Evolutionary conservation across 148 eudicot species (phyloP).

Genomic region (Rhododendron ferrugineum): DNA sequence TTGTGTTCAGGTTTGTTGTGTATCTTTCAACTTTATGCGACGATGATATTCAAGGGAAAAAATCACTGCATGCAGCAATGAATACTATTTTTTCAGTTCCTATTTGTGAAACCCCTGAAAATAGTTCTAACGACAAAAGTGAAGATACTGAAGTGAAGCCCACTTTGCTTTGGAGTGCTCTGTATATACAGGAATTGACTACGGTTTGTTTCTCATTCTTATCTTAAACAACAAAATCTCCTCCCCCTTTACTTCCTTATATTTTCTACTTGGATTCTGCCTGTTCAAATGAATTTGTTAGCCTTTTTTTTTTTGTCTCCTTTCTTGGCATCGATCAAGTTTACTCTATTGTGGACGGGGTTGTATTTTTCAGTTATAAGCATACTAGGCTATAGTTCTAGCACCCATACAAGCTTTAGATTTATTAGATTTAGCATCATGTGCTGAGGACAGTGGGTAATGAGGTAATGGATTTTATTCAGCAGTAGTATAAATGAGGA

Average conservation of each 20-base stretch:
- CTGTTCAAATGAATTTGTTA: not conserved
- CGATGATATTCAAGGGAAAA: constrained; percentile 63
- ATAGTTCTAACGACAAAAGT: constrained; percentile 18
- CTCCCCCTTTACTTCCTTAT: not conserved
- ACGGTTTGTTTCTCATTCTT: constrained; percentile 36
- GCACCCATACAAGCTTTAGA: not conserved
- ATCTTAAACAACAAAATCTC: not conserved
- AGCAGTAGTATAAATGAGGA: not conserved
- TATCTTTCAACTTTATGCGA: constrained; percentile 69
- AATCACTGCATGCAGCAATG: constrained; percentile 50
- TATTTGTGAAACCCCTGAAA: constrained; percentile 28
- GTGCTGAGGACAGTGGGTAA: not conserved
- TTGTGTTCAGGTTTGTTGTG: constrained; percentile 62
- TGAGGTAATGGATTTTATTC: not conserved
- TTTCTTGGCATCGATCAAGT: not conserved
- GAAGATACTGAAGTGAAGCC: constrained; percentile 40
- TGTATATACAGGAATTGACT: constrained; percentile 55
- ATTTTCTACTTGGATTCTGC: not conserved
- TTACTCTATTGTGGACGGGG: not conserved
- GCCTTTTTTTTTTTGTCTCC: too few relatives aligned
- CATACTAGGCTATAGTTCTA: not conserved
- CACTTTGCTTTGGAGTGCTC: constrained; percentile 63
- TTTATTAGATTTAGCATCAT: not conserved
- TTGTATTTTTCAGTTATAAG: not conserved
- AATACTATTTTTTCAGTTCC: constrained; percentile 42